Evolutionary conservation across 306 rosid species (phyloP), one percentile per base, ranked within the genome.

Genomic region (Rosa multiflora): DNA sequence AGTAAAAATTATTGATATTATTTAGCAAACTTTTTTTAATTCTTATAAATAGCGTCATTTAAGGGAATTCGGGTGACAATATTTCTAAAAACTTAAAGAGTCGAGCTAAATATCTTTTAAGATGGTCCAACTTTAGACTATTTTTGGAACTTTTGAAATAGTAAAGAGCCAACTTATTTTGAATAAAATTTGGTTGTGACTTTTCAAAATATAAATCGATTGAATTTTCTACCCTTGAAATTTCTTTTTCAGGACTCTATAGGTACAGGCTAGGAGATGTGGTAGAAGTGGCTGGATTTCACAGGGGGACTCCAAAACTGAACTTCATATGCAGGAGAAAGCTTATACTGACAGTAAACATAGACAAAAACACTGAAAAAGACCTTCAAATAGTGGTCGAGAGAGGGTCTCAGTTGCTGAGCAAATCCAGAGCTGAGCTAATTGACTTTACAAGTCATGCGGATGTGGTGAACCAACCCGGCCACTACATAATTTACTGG

Each of bases 391-490:
- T 87, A 13, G 99, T 91, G 48, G 99, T 94, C 35, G 97, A 92
- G 73, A 88, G 76, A 10, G 97, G 91, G 8, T 86, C 89, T 0
- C 85, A 80, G 29, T 66, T 92, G 12, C 86, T 92, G 55, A 79
- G 67, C 67, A 74, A 79, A 51, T 75, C 71, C 68, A 75, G 59
- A 74, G 97, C 91, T 0, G 99, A 94, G 67, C 77, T 94, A 1
- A 87, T 91, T 21, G 99, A 94, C 49, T 94, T 94, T 20, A 94
- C 99, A 0, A 94, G 99, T 87, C 88, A 88, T n/a, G 97, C 97
- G 0, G 81, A 91, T 32, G 74, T 86, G 5, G 66, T 68, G 1
- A 62, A 78, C 20, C 83, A 84, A 20, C 97, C 97, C 0, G 97
- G 99, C 0, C 90, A 94, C 77, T 94, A 94, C 55, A 80, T 92